Percentiles rank a stretch among this genome's conserved stretches.
Evolutionary conservation across 169 alveolate species (phyloP).

Genomic region (Plasmodium cynomolgi): DNA sequence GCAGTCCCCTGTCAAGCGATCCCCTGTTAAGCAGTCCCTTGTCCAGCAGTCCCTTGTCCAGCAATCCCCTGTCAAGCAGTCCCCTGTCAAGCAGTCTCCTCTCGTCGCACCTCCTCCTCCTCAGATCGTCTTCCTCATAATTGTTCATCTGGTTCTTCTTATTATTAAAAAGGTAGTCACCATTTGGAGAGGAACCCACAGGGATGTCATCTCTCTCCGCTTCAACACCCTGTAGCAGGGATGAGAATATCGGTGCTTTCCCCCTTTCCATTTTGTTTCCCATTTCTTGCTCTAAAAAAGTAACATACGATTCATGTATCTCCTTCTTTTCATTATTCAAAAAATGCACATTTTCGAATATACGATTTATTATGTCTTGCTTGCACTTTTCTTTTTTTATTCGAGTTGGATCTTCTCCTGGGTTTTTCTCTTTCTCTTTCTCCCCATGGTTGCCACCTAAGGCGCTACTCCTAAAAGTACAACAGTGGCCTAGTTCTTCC

Average conservation of each 20-base stretch:
- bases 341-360: background rate
- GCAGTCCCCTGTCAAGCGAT: no score
- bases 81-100: background rate
- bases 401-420: background rate
- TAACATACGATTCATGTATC: background rate
- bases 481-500: background rate
- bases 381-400: constrained; percentile 7
- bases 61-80: background rate
- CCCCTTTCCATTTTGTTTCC: background rate
- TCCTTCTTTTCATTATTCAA: background rate
- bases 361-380: background rate
- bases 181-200: background rate
- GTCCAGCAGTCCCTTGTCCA: no score
- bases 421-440: constrained; percentile 3
- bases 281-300: background rate
- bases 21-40: background rate
- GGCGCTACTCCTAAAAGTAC: background rate
- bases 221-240: background rate
- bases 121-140: background rate
- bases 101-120: background rate
- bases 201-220: background rate
- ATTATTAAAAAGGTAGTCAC: constrained; percentile 3
- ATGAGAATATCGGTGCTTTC: background rate
- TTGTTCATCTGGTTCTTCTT: constrained; percentile 1
- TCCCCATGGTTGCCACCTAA: background rate